phyloP scores from a whole-genome alignment of 345 rosid genomes.

The Dovyalis caffra region DNA sequence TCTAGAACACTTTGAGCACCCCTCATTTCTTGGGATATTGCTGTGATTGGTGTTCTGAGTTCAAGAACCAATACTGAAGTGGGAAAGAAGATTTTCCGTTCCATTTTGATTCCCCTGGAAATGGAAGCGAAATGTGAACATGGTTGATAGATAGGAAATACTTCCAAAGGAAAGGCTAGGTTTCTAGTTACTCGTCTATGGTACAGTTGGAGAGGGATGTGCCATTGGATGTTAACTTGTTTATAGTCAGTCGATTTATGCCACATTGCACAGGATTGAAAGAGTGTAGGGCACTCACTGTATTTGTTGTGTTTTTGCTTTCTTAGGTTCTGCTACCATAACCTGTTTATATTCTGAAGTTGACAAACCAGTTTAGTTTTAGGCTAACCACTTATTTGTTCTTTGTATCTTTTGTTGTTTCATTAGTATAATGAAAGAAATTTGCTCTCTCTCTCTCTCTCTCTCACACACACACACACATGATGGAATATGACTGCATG shows the following conservation, averaged over 20 bases:
- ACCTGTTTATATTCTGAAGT: slow-evolving; percentile 10
- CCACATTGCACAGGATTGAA: not conserved
- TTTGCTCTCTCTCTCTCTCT: not conserved
- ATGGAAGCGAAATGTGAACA: slow-evolving; percentile 16
- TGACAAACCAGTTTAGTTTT: not conserved
- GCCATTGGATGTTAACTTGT: not conserved
- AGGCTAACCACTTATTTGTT: slow-evolving; percentile 18
- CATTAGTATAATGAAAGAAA: not conserved
- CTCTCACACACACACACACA: not conserved
- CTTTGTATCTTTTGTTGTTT: not conserved
- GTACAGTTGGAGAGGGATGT: not conserved
- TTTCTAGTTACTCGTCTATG: not conserved
- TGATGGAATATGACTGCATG: no score
- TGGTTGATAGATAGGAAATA: slow-evolving; percentile 11
- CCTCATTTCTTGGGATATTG: not conserved
- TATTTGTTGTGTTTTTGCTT: not conserved
- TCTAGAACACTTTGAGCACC: slow-evolving; percentile 17
- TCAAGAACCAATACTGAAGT: not conserved
- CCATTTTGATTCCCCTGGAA: not conserved
- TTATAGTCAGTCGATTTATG: not conserved
- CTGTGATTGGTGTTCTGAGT: slow-evolving; percentile 20
- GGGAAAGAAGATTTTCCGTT: not conserved
- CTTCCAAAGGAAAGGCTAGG: slow-evolving; percentile 4
- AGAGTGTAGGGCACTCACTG: not conserved
- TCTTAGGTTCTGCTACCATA: slow-evolving; percentile 12